These are phyloP conservation scores for Colletotrichum eleusines DNA, from an alignment of 2,329 filamentous ascomycete genomes.

Conservation along the genomic window DNA sequence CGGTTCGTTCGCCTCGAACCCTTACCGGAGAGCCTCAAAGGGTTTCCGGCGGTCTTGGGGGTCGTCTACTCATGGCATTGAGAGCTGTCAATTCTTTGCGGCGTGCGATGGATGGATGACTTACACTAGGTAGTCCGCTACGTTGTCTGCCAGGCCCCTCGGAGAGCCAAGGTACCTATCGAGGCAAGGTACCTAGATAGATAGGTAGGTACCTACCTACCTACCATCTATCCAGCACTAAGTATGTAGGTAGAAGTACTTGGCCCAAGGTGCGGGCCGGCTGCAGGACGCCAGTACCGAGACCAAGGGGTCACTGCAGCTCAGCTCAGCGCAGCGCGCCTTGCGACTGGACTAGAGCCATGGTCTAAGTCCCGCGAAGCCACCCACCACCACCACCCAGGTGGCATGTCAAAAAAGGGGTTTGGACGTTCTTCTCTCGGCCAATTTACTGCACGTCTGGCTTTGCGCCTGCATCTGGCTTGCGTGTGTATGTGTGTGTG, in stretches of 20 bases:
- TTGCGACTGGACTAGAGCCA: not conserved
- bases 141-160: too few species aligned
- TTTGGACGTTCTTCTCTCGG: not conserved
- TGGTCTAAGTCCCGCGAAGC: not conserved
- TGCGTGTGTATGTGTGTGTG: not conserved
- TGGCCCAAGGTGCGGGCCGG: not conserved
- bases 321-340: constrained; percentile 3
- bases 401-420: not conserved
- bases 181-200: not conserved
- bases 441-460: constrained; percentile 1
- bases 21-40: not conserved
- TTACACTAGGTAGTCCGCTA: too few species aligned
- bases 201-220: not conserved
- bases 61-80: not conserved
- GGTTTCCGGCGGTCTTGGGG: not conserved
- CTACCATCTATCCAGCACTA: too few species aligned
- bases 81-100: not conserved
- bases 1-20: not conserved
- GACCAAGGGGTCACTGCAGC: not conserved
- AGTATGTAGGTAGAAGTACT: not conserved
- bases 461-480: constrained; percentile 12
- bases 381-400: not conserved
- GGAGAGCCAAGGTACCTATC: too few species aligned
- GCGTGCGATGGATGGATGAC: not conserved
- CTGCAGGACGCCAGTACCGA: not conserved